phyloP scores from a whole-genome alignment of 441 rosid genomes.

The Bocquillonia castaneifolia region DNA sequence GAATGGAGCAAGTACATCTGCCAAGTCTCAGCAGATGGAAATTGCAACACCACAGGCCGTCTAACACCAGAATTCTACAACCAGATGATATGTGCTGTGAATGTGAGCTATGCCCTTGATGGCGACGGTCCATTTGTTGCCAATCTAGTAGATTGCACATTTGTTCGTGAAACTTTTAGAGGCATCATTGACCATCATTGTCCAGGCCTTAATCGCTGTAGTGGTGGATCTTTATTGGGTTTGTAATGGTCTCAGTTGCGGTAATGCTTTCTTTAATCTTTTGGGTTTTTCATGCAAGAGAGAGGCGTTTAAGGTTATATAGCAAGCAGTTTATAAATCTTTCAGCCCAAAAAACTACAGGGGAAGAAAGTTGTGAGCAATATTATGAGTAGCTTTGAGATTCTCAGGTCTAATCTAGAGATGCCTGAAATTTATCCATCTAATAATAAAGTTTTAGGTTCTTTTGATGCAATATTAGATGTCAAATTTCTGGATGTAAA shows the following conservation, averaged over 20 bases:
- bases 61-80: conserved; percentile 60
- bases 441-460: too few species aligned
- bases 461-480: too few species aligned
- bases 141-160: conserved; percentile 72
- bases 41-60: conserved; percentile 67
- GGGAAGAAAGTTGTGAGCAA: too few species aligned
- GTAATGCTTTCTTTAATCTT: conserved; percentile 83
- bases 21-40: conserved; percentile 57
- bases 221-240: conserved; percentile 63
- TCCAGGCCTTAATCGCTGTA: conserved; percentile 52
- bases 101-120: conserved; percentile 51
- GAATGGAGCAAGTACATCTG: conserved; percentile 70
- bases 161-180: conserved; percentile 64
- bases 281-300: conserved; percentile 69
- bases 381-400: too few species aligned
- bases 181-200: conserved; percentile 55
- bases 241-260: conserved; percentile 63
- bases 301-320: too few species aligned
- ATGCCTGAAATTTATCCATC: too few species aligned
- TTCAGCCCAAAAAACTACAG: too few species aligned
- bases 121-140: conserved; percentile 61
- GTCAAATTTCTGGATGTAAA: too few species aligned
- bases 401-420: too few species aligned
- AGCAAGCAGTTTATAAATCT: too few species aligned
- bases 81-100: conserved; percentile 66